Evolutionary conservation across 2,329 filamentous ascomycete genomes (phyloP).

Genomic region (Helicocarpus griseus): DNA sequence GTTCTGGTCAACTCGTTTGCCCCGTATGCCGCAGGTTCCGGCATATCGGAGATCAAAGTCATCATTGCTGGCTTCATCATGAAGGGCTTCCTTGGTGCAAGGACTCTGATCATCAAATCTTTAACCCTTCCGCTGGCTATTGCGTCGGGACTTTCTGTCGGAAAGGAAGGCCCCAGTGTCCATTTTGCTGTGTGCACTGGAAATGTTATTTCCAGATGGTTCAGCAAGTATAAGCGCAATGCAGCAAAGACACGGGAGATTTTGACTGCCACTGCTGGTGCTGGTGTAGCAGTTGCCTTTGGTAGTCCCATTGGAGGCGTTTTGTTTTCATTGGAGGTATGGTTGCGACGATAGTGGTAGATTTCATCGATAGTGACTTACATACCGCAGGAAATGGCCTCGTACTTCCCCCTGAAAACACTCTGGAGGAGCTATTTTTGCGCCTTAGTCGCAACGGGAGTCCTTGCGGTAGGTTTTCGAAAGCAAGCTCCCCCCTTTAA

Average conservation of each 20-base stretch:
- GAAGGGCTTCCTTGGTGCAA: slow-evolving; percentile 91
- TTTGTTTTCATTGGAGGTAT: slow-evolving; percentile 76
- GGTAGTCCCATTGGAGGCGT: slow-evolving; percentile 96
- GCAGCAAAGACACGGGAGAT: slow-evolving; percentile 94
- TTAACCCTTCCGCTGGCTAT: slow-evolving; percentile 85
- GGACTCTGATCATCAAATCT: slow-evolving; percentile 90
- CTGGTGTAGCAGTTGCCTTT: slow-evolving; percentile 92
- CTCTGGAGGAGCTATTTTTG: slow-evolving; percentile 98
- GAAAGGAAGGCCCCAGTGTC: slow-evolving; percentile 96
- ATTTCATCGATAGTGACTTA: slow-evolving; percentile 10
- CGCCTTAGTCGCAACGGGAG: slow-evolving; percentile 85
- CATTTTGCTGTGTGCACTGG: slow-evolving; percentile 97
- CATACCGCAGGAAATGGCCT: slow-evolving; percentile 67
- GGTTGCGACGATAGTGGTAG: too few relatives aligned
- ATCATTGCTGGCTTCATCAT: slow-evolving; percentile 98
- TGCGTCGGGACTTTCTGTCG: slow-evolving; percentile 84
- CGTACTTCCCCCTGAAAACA: slow-evolving; percentile 90
- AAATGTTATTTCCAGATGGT: slow-evolving; percentile 88
- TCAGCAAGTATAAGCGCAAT: slow-evolving; percentile 83
- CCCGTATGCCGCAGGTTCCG: slow-evolving; percentile 90
- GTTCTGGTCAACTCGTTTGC: slow-evolving; percentile 82
- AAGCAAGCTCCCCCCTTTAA: background rate
- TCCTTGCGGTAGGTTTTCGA: slow-evolving; percentile 53
- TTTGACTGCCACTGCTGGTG: slow-evolving; percentile 84
- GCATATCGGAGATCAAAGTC: slow-evolving; percentile 98